Evolutionary conservation across 2,329 filamentous ascomycete genomes (phyloP), one percentile per base, ranked within the genome.

Genomic region (Thelonectria blattea): DNA sequence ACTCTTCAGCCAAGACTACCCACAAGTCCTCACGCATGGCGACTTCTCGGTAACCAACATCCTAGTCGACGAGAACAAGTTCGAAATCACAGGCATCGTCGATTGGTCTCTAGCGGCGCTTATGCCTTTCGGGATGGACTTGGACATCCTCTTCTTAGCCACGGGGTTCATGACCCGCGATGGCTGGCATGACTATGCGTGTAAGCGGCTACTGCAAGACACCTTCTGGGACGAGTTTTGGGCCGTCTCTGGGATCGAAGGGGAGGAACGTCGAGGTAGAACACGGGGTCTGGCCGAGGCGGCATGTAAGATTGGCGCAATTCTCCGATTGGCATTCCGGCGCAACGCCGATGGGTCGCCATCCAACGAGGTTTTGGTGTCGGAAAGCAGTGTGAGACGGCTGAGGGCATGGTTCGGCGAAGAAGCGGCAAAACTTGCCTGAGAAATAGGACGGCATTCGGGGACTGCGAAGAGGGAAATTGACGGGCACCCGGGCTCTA

Each of bases 1-100:
- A 12, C 68, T 73, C 42, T 74, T 72, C 55, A 56, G 52, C 42
- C 49, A 66, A 53, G 48, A 71, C 34, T 71, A 72, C 56, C 71
- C 67, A 39, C 67, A 72, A 60, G 70, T 70, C 18, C 67, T 74
- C 30, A 72, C 68, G 11, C 69, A 74, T 63, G 41, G 56, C 18
- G 72, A 74, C 56, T 66, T 74, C 37, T 73, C 69, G 39, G 56
- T 65, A 48, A 73, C 68, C 0, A 73, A 73, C 18, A 72, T 74
- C 58, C 63, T 74, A 20, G 55, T 73, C n/a, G 65, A 72, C 17
- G 60, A 70, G 45, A 53, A 63, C 27, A 66, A 20, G 0, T 66
- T 64, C 27, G 56, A 63, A 42, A 68, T 74, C 52, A 72, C 22
- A 34, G 15, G 34, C 34, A 65, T 74, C 39, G 62, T 74, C 45